Evolutionary conservation across 2,329 filamentous ascomycete genomes (phyloP).

Genomic region (Uncinocarpus reesii): DNA sequence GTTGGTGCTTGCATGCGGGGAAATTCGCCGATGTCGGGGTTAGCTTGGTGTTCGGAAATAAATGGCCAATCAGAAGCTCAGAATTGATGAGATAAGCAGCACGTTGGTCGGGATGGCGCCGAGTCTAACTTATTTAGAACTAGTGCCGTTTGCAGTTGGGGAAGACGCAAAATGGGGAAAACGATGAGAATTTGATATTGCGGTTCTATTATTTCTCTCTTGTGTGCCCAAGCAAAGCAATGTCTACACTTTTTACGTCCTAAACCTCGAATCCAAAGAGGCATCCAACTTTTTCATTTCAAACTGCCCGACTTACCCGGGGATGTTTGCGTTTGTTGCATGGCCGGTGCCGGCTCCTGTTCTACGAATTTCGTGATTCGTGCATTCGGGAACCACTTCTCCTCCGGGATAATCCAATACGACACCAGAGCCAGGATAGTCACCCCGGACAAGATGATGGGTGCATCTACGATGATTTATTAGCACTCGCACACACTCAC

Average conservation of each 20-base stretch:
- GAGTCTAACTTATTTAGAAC: not conserved
- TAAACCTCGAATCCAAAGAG: not conserved
- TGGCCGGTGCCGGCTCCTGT: not conserved
- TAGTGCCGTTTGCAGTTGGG: not conserved
- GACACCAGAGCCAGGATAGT: slow-evolving; percentile 42
- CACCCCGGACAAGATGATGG: slow-evolving; percentile 43
- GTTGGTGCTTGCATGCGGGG: too few relatives aligned
- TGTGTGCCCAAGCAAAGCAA: too few relatives aligned
- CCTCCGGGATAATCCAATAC: slow-evolving; percentile 41
- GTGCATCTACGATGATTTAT: slow-evolving; percentile 32
- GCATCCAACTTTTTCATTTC: not conserved
- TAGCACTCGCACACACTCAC: not conserved
- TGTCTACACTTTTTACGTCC: not conserved
- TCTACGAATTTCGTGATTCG: slow-evolving; percentile 38
- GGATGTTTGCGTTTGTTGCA: not conserved
- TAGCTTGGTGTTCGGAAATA: not conserved
- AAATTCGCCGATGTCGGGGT: slow-evolving; percentile 4
- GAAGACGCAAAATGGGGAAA: too few relatives aligned
- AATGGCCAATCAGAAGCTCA: not conserved
- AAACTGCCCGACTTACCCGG: not conserved
- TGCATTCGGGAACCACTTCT: slow-evolving; percentile 38
- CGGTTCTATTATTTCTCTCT: too few relatives aligned
- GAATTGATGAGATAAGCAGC: not conserved
- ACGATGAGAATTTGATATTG: too few relatives aligned
- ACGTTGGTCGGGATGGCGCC: not conserved